Evolutionary conservation across 139 green algal genomes (phyloP).

Genomic region (Tetradesmus lagerheimii): DNA sequence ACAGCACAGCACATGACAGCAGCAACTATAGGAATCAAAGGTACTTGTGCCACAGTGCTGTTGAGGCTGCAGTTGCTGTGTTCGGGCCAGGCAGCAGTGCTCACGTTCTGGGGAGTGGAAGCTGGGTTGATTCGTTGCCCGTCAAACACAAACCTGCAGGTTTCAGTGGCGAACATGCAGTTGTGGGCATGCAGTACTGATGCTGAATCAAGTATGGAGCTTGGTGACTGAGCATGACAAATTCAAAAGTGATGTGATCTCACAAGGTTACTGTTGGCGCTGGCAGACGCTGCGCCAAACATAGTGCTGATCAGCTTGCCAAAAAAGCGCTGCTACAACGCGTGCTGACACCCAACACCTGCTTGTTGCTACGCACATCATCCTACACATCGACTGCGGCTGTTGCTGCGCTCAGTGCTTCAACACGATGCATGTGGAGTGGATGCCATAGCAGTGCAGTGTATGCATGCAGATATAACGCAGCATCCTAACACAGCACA

Average conservation of each 20-base stretch:
- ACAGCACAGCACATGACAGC: not conserved
- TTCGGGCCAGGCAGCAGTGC: slow-evolving; percentile 6
- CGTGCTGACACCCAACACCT: no score
- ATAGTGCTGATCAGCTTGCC: not conserved
- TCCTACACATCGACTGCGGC: no score
- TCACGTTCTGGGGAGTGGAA: slow-evolving; percentile 32
- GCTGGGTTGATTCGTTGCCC: slow-evolving; percentile 42
- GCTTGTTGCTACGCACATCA: no score
- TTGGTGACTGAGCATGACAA: no score
- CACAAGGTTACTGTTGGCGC: no score
- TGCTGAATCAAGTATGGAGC: no score
- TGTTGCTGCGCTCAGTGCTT: no score
- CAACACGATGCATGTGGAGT: not conserved
- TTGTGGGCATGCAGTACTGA: no score
- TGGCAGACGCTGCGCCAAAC: not conserved
- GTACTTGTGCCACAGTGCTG: not conserved
- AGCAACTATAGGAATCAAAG: no score
- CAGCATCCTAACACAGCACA: not conserved
- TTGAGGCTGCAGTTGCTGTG: no score
- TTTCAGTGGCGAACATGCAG: not conserved
- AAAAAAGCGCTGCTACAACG: not conserved
- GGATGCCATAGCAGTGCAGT: not conserved
- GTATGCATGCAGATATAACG: not conserved
- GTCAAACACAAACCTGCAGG: slow-evolving; percentile 56
- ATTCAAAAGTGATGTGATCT: no score